Conservation (phyloP, 1,284 basidiomycete genomes). For the Naganishia sp. region DNA sequence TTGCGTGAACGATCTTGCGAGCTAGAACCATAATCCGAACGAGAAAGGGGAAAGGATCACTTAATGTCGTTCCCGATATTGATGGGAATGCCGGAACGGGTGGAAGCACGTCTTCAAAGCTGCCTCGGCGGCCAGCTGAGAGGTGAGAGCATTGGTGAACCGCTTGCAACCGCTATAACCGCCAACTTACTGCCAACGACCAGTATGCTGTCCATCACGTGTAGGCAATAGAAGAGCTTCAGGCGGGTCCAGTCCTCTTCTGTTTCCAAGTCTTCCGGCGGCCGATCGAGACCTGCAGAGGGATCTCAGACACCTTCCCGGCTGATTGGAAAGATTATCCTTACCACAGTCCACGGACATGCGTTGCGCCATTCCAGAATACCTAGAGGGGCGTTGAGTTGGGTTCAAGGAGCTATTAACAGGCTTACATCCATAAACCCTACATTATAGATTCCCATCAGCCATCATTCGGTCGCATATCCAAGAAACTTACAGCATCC, state of each 20-base stretch:
- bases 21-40: constrained; percentile 30
- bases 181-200: constrained; percentile 38
- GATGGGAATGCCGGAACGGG: constrained; percentile 20
- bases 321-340: background rate
- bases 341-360: constrained; percentile 38
- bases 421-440: constrained; percentile 38
- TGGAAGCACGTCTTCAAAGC: constrained; percentile 27
- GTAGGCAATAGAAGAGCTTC: constrained; percentile 26
- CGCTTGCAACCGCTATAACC: background rate
- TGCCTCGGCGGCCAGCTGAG: constrained; percentile 35
- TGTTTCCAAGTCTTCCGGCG: constrained; percentile 8
- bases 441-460: constrained; percentile 1
- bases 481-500: constrained; percentile 32
- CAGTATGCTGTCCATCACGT: constrained; percentile 37
- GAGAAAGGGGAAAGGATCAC: constrained; percentile 34
- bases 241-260: constrained; percentile 19
- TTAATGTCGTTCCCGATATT: constrained; percentile 5
- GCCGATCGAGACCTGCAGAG: constrained; percentile 17
- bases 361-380: constrained; percentile 37
- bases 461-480: background rate
- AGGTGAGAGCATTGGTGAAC: background rate
- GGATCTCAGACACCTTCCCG: no score
- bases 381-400: constrained; percentile 24
- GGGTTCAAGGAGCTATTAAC: background rate
- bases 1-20: constrained; percentile 16